A percentile compares a stretch with the other conserved stretches of the same genome.
phyloP scores from a whole-genome alignment of 23 red algal genomes.

The Gracilaria domingensis region DNA sequence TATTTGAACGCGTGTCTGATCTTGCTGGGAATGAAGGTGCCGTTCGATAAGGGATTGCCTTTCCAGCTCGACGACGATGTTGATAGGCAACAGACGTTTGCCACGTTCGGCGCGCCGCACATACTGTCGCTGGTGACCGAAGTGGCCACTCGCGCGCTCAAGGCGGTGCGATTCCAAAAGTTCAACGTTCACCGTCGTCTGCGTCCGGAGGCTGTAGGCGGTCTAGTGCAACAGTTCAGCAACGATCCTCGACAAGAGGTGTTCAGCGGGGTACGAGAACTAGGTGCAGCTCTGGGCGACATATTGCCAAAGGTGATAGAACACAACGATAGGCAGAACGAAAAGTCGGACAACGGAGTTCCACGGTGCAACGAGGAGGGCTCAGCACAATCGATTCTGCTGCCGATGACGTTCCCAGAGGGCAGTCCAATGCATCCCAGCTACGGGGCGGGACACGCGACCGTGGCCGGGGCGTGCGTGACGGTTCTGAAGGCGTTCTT shows the following conservation, averaged over 20 bases:
- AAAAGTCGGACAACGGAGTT: neutral
- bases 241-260: neutral
- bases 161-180: conserved; percentile 82
- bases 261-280: neutral
- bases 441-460: conserved; percentile 78
- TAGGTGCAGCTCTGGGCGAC: conserved; percentile 3
- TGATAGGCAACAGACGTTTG: conserved; percentile 66
- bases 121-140: conserved; percentile 76
- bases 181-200: conserved; percentile 70
- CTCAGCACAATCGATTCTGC: neutral
- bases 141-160: conserved; percentile 77
- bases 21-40: conserved; percentile 30
- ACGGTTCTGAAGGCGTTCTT: conserved; percentile 77
- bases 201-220: conserved; percentile 62
- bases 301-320: neutral
- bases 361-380: neutral
- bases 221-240: conserved; percentile 43
- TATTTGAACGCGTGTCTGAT: conserved; percentile 77
- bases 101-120: conserved; percentile 66
- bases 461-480: conserved; percentile 75
- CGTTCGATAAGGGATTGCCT: conserved; percentile 73
- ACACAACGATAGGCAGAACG: conserved; percentile 44
- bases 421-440: conserved; percentile 73
- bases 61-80: conserved; percentile 28
- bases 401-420: conserved; percentile 78